phyloP scores from a whole-genome alignment of 441 rosid species.

The Rhodomyrtus psidioides region DNA sequence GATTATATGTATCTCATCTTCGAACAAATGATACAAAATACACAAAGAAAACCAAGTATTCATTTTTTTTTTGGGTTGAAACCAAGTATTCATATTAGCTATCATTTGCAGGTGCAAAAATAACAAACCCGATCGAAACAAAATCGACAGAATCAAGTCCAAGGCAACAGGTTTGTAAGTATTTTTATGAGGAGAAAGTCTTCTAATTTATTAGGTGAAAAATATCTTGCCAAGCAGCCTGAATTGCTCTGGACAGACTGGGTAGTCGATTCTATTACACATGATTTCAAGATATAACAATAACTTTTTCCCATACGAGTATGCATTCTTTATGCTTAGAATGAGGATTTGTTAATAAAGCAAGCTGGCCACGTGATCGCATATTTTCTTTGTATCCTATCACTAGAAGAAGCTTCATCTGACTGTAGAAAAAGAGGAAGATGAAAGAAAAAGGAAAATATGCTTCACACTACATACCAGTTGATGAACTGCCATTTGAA shows the following conservation, averaged over 20 bases:
- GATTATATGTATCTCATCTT: not conserved
- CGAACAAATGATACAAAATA: not conserved
- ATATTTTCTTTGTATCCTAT: not conserved
- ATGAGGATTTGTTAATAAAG: not conserved
- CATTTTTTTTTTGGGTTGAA: not conserved
- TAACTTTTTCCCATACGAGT: not conserved
- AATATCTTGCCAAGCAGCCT: not conserved
- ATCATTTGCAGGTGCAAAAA: not conserved
- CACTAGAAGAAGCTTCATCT: not conserved
- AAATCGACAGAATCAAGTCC: not conserved
- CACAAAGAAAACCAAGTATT: not conserved
- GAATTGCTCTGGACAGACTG: not conserved
- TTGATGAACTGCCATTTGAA: conserved; percentile 21
- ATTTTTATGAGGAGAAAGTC: not conserved
- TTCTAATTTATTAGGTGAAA: not conserved
- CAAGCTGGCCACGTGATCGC: not conserved
- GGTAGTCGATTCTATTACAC: not conserved
- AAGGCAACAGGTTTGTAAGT: not conserved
- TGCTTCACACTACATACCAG: conserved; percentile 20
- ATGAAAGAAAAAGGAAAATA: not conserved
- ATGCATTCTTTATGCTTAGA: not conserved
- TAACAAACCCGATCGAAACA: not conserved
- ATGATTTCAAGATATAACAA: not conserved
- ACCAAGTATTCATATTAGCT: not conserved
- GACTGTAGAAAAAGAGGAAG: not conserved